Evolutionary conservation across 495 filamentous ascomycete species (phyloP).

Genomic region (Penicillium verhagenii): DNA sequence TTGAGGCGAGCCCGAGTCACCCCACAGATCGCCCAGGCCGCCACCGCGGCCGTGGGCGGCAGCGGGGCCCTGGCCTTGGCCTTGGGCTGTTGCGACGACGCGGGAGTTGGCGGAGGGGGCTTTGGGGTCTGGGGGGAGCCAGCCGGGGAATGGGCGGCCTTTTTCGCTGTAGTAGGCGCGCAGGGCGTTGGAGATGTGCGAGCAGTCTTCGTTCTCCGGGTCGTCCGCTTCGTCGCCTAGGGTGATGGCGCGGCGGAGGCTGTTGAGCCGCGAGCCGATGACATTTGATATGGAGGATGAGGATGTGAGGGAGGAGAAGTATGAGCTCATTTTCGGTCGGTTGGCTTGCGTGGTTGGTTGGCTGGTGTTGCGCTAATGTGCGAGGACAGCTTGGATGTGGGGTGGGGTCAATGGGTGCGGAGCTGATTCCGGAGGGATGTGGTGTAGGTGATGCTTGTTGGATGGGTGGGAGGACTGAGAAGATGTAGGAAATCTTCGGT

Average conservation of each 20-base stretch:
- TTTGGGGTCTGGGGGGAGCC: constrained; percentile 87
- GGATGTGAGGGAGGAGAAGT: constrained; percentile 64
- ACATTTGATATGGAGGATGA: constrained; percentile 69
- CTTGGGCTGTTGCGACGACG: constrained; percentile 51
- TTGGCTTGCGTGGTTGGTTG: not conserved
- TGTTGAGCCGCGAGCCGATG: constrained; percentile 77
- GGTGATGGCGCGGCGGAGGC: constrained; percentile 76
- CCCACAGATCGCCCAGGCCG: constrained; percentile 82
- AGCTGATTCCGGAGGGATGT: constrained; percentile 13
- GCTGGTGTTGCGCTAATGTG: constrained; percentile 2
- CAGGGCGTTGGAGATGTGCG: constrained; percentile 92
- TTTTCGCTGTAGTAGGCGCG: constrained; percentile 93
- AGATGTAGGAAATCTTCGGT: not conserved
- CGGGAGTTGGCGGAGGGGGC: constrained; percentile 57
- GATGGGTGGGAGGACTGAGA: not conserved
- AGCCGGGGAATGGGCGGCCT: constrained; percentile 74
- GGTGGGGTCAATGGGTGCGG: constrained; percentile 21
- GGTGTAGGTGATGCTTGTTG: not conserved
- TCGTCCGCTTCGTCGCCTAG: constrained; percentile 75
- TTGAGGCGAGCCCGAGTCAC: constrained; percentile 51
- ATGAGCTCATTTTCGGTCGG: constrained; percentile 64
- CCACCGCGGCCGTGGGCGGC: constrained; percentile 37
- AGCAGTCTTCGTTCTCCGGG: constrained; percentile 87
- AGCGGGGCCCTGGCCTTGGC: constrained; percentile 37
- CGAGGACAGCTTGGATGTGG: constrained; percentile 23